A percentile compares a stretch with the other conserved stretches of the same genome.
Conservation (phyloP, 257 asterid species). For the Vinca minor region DNA sequence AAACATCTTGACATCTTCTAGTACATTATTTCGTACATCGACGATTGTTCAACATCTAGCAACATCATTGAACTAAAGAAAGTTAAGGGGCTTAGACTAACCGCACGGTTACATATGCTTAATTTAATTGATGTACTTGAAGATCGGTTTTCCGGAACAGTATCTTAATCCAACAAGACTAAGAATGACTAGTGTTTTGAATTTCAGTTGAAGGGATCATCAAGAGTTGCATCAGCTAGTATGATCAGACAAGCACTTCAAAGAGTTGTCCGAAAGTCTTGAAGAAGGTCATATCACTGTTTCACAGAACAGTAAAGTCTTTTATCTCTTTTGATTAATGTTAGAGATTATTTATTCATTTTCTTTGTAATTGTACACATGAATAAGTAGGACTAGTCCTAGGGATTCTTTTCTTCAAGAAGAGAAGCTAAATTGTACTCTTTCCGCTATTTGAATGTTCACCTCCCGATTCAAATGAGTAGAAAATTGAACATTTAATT, state of each 20-base stretch:
- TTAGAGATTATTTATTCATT: neutral
- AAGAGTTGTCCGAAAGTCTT: slow-evolving; percentile 33
- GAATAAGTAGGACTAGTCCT: neutral
- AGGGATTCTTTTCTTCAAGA: neutral
- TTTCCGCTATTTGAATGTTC: too few species aligned
- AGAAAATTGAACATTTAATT: too few species aligned
- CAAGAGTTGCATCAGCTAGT: slow-evolving; percentile 44
- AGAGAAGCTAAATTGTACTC: neutral
- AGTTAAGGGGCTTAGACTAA: too few species aligned
- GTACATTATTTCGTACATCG: too few species aligned
- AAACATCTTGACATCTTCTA: too few species aligned
- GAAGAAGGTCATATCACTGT: neutral
- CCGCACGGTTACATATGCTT: too few species aligned
- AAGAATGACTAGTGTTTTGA: neutral
- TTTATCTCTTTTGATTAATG: neutral
- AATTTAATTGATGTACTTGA: too few species aligned
- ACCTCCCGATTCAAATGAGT: too few species aligned
- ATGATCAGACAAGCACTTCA: slow-evolving; percentile 59
- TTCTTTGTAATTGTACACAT: neutral
- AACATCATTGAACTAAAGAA: too few species aligned
- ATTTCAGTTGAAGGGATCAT: slow-evolving; percentile 62
- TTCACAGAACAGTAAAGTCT: neutral
- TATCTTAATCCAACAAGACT: neutral
- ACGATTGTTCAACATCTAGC: too few species aligned
- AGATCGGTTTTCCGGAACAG: too few species aligned